Evolutionary conservation across 1,284 basidiomycete species (phyloP).

Genomic region (Apiotrichum porosum): DNA sequence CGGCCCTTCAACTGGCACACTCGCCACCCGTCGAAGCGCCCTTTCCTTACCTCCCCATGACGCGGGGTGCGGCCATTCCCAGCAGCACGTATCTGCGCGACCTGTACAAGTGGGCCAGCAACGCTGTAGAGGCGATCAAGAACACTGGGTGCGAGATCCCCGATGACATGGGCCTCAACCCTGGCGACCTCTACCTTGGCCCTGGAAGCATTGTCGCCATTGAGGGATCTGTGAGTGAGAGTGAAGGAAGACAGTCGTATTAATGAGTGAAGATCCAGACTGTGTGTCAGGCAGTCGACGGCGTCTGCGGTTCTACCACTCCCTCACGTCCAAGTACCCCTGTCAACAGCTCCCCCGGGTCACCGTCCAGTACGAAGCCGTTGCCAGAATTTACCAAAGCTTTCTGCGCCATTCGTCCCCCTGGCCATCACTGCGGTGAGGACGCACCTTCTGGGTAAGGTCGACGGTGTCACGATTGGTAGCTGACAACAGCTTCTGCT

Average conservation of each 20-base stretch:
- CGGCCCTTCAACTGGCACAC: constrained; percentile 42
- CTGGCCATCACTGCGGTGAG: constrained; percentile 88
- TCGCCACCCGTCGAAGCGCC: constrained; percentile 36
- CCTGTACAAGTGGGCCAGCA: constrained; percentile 56
- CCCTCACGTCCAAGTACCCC: constrained; percentile 18
- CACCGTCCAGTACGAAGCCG: constrained; percentile 18
- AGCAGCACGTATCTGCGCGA: constrained; percentile 38
- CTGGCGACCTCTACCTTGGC: constrained; percentile 64
- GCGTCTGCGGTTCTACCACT: constrained; percentile 49
- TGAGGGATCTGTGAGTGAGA: constrained; percentile 38
- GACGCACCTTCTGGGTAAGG: constrained; percentile 70
- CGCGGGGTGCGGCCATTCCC: constrained; percentile 13
- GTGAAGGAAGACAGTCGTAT: constrained; percentile 59
- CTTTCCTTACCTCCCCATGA: constrained; percentile 28
- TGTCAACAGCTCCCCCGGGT: neutral
- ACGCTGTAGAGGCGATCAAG: constrained; percentile 62
- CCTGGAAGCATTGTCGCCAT: constrained; percentile 54
- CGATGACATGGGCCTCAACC: constrained; percentile 61
- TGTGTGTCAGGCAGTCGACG: constrained; percentile 78
- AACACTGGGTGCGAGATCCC: constrained; percentile 75
- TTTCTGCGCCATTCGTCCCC: constrained; percentile 79
- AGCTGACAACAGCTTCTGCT: constrained; percentile 60
- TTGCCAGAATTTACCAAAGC: constrained; percentile 51
- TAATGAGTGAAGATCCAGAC: constrained; percentile 56
- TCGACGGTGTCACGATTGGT: neutral